Evolutionary conservation across 2,329 filamentous ascomycete genomes (phyloP).

Genomic region (Penicillium sclerotiorum): DNA sequence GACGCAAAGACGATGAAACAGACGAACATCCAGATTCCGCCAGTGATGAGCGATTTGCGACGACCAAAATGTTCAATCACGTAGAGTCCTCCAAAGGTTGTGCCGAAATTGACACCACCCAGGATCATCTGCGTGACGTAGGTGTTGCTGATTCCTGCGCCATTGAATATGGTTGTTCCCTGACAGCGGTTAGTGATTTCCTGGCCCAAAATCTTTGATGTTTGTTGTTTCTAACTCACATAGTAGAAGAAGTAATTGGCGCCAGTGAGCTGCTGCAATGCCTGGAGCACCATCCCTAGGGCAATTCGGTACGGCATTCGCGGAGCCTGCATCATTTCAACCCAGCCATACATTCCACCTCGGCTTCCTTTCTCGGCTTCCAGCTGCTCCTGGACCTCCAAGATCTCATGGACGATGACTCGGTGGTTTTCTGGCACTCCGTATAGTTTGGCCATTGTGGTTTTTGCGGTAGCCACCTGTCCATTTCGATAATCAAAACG

Average conservation of each 20-base stretch:
- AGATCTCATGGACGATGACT: constrained; percentile 57
- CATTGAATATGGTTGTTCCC: constrained; percentile 56
- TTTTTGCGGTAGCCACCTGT: constrained; percentile 53
- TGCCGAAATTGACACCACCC: constrained; percentile 67
- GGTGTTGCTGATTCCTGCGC: constrained; percentile 65
- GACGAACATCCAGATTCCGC: constrained; percentile 66
- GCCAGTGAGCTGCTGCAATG: constrained; percentile 49
- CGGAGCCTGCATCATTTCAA: constrained; percentile 48
- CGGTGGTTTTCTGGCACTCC: constrained; percentile 57
- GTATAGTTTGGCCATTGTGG: constrained; percentile 58
- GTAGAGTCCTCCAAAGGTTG: constrained; percentile 68
- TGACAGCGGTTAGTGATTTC: constrained; percentile 47
- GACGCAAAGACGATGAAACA: constrained; percentile 68
- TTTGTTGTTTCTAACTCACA: too few relatives aligned
- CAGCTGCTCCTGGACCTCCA: constrained; percentile 60
- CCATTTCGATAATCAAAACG: constrained; percentile 62
- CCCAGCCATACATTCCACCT: constrained; percentile 39
- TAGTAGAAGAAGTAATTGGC: constrained; percentile 60
- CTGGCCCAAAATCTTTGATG: neutral
- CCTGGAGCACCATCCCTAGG: constrained; percentile 46
- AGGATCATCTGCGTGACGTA: constrained; percentile 68
- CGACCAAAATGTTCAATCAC: constrained; percentile 70
- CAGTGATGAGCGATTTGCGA: constrained; percentile 67
- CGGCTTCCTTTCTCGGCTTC: constrained; percentile 49
- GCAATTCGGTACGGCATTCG: constrained; percentile 49